Percentiles rank a stretch among this genome's conserved stretches.
phyloP scores from a whole-genome alignment of 2,329 filamentous ascomycete genomes.

The Phoma sp. region DNA sequence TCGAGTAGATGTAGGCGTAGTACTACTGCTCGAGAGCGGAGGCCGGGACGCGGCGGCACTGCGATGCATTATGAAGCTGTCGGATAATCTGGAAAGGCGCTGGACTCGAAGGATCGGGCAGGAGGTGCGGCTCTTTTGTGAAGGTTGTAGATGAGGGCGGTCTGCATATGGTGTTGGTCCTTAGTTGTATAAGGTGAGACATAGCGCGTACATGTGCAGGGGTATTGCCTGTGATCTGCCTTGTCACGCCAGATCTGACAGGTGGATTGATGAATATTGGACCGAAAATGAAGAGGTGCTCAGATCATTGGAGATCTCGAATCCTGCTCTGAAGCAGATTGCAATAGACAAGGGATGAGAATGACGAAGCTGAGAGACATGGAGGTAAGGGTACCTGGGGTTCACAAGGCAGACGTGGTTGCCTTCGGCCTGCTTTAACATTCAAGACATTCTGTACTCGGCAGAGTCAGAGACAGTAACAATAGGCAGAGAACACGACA shows the following conservation, averaged over 20 bases:
- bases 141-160: conserved; percentile 23
- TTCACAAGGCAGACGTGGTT: conserved; percentile 13
- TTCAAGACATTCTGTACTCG: conserved; percentile 10
- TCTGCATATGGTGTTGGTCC: conserved; percentile 25
- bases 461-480: conserved; percentile 17
- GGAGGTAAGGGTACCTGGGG: conserved; percentile 6
- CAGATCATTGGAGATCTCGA: conserved; percentile 4
- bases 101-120: conserved; percentile 8
- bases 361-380: conserved; percentile 14
- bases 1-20: conserved; percentile 26
- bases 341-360: conserved; percentile 7
- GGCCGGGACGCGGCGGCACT: conserved; percentile 15
- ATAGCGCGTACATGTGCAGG: conserved; percentile 19
- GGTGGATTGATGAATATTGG: conserved; percentile 22
- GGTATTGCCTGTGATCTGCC: conserved; percentile 29
- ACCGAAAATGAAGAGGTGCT: conserved; percentile 7
- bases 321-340: conserved; percentile 3
- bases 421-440: conserved; percentile 15
- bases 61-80: conserved; percentile 3
- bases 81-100: conserved; percentile 10
- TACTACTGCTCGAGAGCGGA: conserved; percentile 24
- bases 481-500: conserved; percentile 22
- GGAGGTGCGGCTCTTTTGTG: conserved; percentile 23
- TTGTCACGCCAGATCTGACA: conserved; percentile 20
- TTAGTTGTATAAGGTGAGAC: conserved; percentile 29